Percentiles rank a stretch among this genome's conserved stretches.
These are phyloP conservation scores for Nothophoma quercina DNA, from an alignment of 2,329 filamentous ascomycete genomes.

Conservation along the genomic window DNA sequence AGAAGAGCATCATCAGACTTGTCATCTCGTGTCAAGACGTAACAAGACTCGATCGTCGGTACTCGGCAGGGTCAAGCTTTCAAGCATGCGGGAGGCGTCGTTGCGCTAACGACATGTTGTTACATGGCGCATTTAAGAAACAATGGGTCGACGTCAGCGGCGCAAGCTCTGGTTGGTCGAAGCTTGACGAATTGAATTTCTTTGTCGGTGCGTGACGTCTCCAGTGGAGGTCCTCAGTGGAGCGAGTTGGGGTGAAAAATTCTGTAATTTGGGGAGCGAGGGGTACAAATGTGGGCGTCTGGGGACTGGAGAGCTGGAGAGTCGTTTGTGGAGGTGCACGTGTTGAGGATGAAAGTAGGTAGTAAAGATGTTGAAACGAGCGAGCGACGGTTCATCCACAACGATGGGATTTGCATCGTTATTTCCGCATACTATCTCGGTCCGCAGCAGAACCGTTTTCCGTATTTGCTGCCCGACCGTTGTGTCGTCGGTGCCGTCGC, in stretches of 20 bases:
- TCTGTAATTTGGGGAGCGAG: slow-evolving; percentile 12
- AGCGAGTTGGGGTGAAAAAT: slow-evolving; percentile 19
- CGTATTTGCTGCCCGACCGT: slow-evolving; percentile 7
- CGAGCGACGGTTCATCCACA: not conserved
- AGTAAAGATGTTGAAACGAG: not conserved
- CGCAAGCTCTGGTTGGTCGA: slow-evolving; percentile 21
- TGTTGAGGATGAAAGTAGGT: not conserved
- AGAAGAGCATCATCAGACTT: not conserved
- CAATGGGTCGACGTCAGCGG: slow-evolving; percentile 30
- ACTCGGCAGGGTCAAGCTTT: slow-evolving; percentile 25
- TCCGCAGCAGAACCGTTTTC: slow-evolving; percentile 4
- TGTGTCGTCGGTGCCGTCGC: slow-evolving; percentile 4
- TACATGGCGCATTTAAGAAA: slow-evolving; percentile 27
- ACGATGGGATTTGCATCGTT: not conserved
- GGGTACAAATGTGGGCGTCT: slow-evolving; percentile 11
- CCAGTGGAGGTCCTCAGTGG: slow-evolving; percentile 11
- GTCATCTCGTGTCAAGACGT: slow-evolving; percentile 1
- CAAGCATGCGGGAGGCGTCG: slow-evolving; percentile 22
- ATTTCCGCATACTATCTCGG: not conserved
- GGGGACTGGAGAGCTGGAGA: slow-evolving; percentile 28
- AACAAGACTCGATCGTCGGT: slow-evolving; percentile 12
- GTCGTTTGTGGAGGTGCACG: slow-evolving; percentile 25
- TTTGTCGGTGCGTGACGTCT: slow-evolving; percentile 27
- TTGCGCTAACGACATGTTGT: slow-evolving; percentile 23
- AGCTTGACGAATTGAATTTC: slow-evolving; percentile 10